These are phyloP conservation scores for Dothideomycetes sp. DNA, from an alignment of 2,329 filamentous ascomycete genomes.

Conservation along the genomic window DNA sequence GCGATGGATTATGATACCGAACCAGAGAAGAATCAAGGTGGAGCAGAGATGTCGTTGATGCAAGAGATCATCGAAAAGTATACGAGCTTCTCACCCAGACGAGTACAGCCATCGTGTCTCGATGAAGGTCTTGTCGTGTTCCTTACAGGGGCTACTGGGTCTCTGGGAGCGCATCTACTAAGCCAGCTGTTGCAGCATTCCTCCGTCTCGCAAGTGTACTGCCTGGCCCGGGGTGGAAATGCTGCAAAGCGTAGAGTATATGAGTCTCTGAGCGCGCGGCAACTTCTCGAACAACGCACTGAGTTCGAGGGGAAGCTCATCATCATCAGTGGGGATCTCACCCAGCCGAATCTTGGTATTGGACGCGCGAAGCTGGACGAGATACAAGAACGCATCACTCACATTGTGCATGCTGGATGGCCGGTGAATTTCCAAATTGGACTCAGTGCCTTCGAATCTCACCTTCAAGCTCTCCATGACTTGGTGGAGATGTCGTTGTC, in stretches of 20 bases:
- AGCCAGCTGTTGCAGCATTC: constrained; percentile 19
- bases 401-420: constrained; percentile 43
- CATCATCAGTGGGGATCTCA: constrained; percentile 29
- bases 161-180: constrained; percentile 50
- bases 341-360: constrained; percentile 29
- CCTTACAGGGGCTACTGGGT: constrained; percentile 55
- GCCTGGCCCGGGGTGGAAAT: constrained; percentile 36
- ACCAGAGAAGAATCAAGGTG: constrained; percentile 25
- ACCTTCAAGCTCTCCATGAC: constrained; percentile 30
- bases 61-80: constrained; percentile 33
- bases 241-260: constrained; percentile 24
- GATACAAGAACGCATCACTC: constrained; percentile 23
- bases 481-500: constrained; percentile 6
- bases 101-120: constrained; percentile 9
- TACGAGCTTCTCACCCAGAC: constrained; percentile 23
- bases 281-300: constrained; percentile 21
- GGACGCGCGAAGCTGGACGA: constrained; percentile 15
- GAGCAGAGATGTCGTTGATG: constrained; percentile 24
- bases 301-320: constrained; percentile 21
- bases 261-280: constrained; percentile 21
- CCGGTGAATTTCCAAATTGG: constrained; percentile 45
- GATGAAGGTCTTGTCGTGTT: constrained; percentile 20
- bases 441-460: constrained; percentile 37
- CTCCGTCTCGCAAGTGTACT: constrained; percentile 33
- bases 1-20: constrained; percentile 21